These are phyloP conservation scores for Alternaria brassicicola DNA, from an alignment of 2,329 filamentous ascomycete species.

Conservation along the genomic window DNA sequence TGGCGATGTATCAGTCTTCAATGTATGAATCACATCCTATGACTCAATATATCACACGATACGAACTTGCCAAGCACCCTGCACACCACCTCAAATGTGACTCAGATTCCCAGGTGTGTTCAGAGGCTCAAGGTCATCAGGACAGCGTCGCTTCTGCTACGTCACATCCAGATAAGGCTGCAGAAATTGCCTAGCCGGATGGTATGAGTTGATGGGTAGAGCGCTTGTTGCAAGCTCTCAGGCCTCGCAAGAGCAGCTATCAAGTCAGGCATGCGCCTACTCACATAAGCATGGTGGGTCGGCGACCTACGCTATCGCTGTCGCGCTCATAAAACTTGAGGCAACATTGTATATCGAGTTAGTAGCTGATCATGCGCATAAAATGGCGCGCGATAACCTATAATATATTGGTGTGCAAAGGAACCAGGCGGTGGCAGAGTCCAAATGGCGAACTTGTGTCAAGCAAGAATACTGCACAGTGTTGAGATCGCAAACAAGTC, in stretches of 20 bases:
- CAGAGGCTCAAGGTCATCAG: not conserved
- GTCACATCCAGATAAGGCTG: not conserved
- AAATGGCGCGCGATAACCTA: no score
- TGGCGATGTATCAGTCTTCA: not conserved
- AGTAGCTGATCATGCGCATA: no score
- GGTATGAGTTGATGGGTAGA: accelerated
- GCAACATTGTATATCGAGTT: no score
- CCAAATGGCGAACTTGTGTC: not conserved
- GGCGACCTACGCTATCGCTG: no score
- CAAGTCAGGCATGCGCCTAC: not conserved
- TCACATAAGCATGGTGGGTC: not conserved
- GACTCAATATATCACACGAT: not conserved
- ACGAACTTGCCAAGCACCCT: not conserved
- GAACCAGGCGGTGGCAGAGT: no score
- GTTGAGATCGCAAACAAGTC: not conserved
- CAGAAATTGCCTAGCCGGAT: no score
- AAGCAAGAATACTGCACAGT: not conserved
- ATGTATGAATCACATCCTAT: not conserved
- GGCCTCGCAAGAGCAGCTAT: not conserved
- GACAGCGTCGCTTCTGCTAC: not conserved
- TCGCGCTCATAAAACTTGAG: no score
- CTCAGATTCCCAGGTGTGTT: not conserved
- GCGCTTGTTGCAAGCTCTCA: no score
- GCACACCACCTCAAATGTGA: not conserved
- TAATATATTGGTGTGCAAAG: no score